A percentile compares a stretch with the other conserved stretches of the same genome.
Conservation (phyloP, 2,329 filamentous ascomycete genomes). For the Xylaria sp. region DNA sequence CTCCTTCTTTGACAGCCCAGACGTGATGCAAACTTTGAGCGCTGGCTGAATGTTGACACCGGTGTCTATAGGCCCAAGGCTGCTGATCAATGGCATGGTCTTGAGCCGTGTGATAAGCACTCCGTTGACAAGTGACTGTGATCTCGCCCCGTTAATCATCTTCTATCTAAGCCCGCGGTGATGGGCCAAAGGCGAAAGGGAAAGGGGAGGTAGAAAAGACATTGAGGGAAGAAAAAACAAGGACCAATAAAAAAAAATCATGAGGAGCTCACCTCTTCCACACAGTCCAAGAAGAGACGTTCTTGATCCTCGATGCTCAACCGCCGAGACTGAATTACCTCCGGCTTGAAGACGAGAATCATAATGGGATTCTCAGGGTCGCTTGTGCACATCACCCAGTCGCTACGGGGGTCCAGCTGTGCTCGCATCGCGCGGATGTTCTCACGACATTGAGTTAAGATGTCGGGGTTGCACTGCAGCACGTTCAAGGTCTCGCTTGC, state of each 20-base stretch:
- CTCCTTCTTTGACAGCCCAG: constrained; percentile 90
- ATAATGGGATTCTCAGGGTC: constrained; percentile 86
- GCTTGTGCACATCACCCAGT: constrained; percentile 89
- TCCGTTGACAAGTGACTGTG: constrained; percentile 82
- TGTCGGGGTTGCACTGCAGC: constrained; percentile 86
- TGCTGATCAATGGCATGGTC: constrained; percentile 73
- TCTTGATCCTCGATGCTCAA: constrained; percentile 83
- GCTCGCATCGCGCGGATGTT: constrained; percentile 86
- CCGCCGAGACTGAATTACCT: constrained; percentile 77
- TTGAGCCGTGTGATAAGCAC: constrained; percentile 91
- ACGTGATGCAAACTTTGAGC: constrained; percentile 91
- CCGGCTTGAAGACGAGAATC: constrained; percentile 83
- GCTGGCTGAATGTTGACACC: constrained; percentile 79
- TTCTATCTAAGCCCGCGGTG: not conserved
- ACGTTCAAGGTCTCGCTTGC: constrained; percentile 90
- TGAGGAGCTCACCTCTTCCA: constrained; percentile 82
- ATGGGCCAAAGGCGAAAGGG: not conserved
- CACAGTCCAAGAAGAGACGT: constrained; percentile 84
- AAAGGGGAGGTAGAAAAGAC: not conserved
- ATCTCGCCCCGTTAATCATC: constrained; percentile 22
- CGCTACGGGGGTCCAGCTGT: constrained; percentile 90
- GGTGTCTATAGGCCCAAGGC: constrained; percentile 73
- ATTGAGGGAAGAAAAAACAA: not conserved
- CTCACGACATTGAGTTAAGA: constrained; percentile 81
- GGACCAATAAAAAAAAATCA: not conserved